phyloP scores from a whole-genome alignment of 768 basidiomycete species.

The Auriscalpium microsporum region DNA sequence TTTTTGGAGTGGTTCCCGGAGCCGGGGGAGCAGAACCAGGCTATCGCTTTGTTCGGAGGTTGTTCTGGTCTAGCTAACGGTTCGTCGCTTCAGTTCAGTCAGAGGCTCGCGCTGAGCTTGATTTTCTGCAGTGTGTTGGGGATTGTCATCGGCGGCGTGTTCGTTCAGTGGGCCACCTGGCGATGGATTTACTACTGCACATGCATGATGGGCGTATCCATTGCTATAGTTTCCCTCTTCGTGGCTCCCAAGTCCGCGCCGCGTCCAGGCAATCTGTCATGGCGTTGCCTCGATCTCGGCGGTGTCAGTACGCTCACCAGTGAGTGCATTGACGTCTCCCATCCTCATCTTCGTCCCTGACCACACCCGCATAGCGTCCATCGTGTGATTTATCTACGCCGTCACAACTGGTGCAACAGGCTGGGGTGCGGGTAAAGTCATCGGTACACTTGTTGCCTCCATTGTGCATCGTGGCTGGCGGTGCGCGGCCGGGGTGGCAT shows the following conservation, averaged over 20 bases:
- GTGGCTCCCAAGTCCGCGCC: slow-evolving; percentile 24
- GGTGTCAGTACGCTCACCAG: slow-evolving; percentile 30
- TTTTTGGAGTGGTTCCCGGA: slow-evolving; percentile 39
- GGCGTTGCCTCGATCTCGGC: slow-evolving; percentile 23
- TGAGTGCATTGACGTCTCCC: slow-evolving; percentile 3
- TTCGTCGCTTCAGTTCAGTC: not conserved
- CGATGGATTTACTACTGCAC: slow-evolving; percentile 39
- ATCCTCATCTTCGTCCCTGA: not conserved
- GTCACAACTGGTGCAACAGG: slow-evolving; percentile 33
- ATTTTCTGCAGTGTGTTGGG: slow-evolving; percentile 6
- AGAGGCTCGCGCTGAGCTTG: not conserved
- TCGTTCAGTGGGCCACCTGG: slow-evolving; percentile 30
- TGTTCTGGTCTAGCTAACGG: not conserved
- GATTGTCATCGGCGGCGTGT: slow-evolving; percentile 28
- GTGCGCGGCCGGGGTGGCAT: no score
- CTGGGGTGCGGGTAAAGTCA: slow-evolving; percentile 32
- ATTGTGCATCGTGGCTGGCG: slow-evolving; percentile 21
- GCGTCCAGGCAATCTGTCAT: slow-evolving; percentile 7
- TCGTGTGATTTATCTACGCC: slow-evolving; percentile 27
- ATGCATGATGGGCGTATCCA: slow-evolving; percentile 25
- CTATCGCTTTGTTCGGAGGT: slow-evolving; percentile 22
- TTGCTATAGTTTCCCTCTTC: slow-evolving; percentile 22
- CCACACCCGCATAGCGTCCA: slow-evolving; percentile 14
- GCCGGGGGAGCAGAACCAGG: slow-evolving; percentile 31
- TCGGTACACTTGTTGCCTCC: slow-evolving; percentile 35